Conservation (phyloP, 2,329 filamentous ascomycete genomes). For the Diaporthe vaccinii region DNA sequence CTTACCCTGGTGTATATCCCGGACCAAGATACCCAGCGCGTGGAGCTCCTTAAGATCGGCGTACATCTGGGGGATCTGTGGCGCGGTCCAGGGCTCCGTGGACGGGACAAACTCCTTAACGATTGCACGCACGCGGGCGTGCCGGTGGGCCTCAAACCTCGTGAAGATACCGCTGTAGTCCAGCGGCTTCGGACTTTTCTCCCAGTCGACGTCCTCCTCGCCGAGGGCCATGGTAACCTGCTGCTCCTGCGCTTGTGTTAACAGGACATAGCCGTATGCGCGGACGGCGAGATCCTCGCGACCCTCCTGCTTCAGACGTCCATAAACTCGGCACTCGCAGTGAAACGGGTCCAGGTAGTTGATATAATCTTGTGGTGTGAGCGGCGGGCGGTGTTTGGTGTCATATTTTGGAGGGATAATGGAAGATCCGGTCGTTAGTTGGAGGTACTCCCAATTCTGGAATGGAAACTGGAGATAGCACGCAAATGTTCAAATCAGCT, state of each 20-base stretch:
- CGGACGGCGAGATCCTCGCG: neutral
- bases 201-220: neutral
- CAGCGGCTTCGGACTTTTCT: neutral
- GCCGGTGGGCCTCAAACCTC: neutral
- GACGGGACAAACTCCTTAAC: neutral
- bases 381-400: too few relatives aligned
- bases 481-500: too few relatives aligned
- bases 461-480: too few relatives aligned
- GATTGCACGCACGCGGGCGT: neutral
- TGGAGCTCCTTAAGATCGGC: neutral
- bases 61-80: neutral
- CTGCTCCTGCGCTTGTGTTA: neutral
- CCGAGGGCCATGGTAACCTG: neutral
- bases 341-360: conserved; percentile 4
- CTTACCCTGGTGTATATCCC: neutral
- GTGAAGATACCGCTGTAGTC: neutral
- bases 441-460: too few relatives aligned
- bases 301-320: neutral
- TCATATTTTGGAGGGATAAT: too few relatives aligned
- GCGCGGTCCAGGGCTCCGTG: neutral
- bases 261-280: neutral
- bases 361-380: neutral
- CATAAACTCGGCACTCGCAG: conserved; percentile 2
- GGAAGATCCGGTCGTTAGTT: too few relatives aligned
- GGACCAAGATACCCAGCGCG: neutral